Evolutionary conservation across 352 stramenopile species (phyloP).

Genomic region (Phytophthora megakarya): DNA sequence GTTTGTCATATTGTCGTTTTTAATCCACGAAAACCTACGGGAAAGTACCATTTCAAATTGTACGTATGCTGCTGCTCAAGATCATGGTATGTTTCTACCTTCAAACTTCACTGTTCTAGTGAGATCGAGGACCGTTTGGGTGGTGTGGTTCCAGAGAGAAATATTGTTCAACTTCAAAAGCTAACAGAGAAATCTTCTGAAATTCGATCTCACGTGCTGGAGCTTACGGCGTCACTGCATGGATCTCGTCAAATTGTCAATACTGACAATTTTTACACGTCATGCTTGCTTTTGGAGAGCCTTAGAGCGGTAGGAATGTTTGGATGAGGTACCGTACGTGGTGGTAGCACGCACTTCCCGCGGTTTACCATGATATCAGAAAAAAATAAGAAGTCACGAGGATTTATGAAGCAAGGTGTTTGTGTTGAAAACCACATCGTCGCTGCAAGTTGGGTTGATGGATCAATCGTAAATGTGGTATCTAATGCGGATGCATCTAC

Average conservation of each 20-base stretch:
- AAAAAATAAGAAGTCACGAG: conserved; percentile 4
- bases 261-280: conserved; percentile 42
- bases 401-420: conserved; percentile 18
- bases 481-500: conserved; percentile 30
- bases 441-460: conserved; percentile 35
- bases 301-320: conserved; percentile 31
- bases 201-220: no score
- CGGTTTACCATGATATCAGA: conserved; percentile 10
- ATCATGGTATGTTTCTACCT: conserved; percentile 29
- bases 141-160: conserved; percentile 11
- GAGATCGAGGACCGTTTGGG: conserved; percentile 21
- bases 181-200: conserved; percentile 6
- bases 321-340: conserved; percentile 23
- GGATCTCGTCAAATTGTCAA: no score
- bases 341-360: conserved; percentile 34
- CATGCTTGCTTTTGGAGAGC: conserved; percentile 27
- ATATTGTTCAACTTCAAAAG: neutral
- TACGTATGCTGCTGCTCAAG: conserved; percentile 37
- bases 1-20: conserved; percentile 35
- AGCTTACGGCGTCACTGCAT: no score
- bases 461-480: conserved; percentile 28
- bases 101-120: conserved; percentile 32
- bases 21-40: conserved; percentile 31
- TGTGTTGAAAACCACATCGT: conserved; percentile 23
- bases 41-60: conserved; percentile 43